These are phyloP conservation scores for Neonectria punicea DNA, from an alignment of 2,329 filamentous ascomycete genomes.

Conservation along the genomic window DNA sequence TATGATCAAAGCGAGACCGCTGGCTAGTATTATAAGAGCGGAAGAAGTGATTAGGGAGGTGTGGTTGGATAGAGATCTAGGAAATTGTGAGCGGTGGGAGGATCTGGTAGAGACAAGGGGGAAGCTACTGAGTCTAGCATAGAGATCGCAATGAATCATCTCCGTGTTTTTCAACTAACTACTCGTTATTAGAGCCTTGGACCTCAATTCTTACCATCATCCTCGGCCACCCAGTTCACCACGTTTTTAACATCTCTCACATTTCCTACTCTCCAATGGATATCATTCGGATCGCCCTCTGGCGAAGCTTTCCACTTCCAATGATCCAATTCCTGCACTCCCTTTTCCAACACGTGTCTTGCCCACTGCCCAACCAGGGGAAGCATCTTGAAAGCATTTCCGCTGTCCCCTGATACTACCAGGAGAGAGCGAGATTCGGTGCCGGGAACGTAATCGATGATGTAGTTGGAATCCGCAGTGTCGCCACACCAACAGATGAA, in stretches of 20 bases:
- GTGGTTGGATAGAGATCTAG: conserved; percentile 18
- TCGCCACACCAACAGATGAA: conserved; percentile 71
- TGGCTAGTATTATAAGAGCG: conserved; percentile 12
- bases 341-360: conserved; percentile 55
- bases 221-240: conserved; percentile 1
- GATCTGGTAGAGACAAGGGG: conserved; percentile 17
- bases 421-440: conserved; percentile 52
- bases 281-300: conserved; percentile 37
- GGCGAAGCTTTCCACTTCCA: conserved; percentile 62
- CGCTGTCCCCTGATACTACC: conserved; percentile 65
- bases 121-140: conserved; percentile 13
- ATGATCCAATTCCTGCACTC: conserved; percentile 53
- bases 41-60: conserved; percentile 12
- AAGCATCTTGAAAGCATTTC: conserved; percentile 71
- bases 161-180: not conserved
- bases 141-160: not conserved
- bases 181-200: not conserved
- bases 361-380: conserved; percentile 65
- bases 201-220: not conserved
- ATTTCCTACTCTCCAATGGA: conserved; percentile 49
- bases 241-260: conserved; percentile 39
- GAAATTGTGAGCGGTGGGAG: conserved; percentile 14
- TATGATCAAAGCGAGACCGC: conserved; percentile 13
- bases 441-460: conserved; percentile 66
- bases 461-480: conserved; percentile 66